Evolutionary conservation across 2,329 filamentous ascomycete genomes (phyloP), one percentile per base, ranked within the genome.

Genomic region (Polytolypa hystricis): DNA sequence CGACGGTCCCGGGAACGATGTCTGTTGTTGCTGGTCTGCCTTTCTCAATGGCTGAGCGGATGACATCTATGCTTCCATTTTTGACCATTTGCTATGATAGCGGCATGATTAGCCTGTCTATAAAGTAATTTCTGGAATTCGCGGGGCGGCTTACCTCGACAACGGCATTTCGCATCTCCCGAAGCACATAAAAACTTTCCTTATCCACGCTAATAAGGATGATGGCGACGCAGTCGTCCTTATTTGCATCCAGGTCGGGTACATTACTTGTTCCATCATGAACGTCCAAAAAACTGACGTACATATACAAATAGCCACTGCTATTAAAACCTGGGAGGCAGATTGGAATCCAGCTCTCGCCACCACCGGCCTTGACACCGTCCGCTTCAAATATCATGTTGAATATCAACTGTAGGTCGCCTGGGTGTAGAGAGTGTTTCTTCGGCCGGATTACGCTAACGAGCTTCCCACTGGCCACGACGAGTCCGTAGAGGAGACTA

Each of bases 341-440:
- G 5, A 98, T 70, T 0, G 91, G 91, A 32, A 96, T 89, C 91
- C 91, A 98, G 51, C 89, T 95, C 60, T 98, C 91, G 19, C 89
- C 91, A n/a, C 76, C 86, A 4, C 84, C 87, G 14, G 85, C 81
- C 55, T 91, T 89, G 55, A 98, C 81, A 29, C 84, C 82, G 33
- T 85, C 84, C 2, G 89, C 91, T 62, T 93, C 87, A 51, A 98
- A 98, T 2, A 98, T 76, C 93, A 98, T 98, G 55, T 96, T 96
- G 70, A 98, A 98, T 42, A 98, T 87, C 30, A 98, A 73, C 53
- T 95, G 89, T 16, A 98, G 70, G 55, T 98, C 91, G 44, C 87
- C 89, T 0, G 93, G 91, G 50, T 98, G 93, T 2, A 98, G 70
- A 0, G 87, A 95, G 58, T 98, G 91, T 40, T 91, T 84, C 48